Conservation (phyloP, 306 rosid species). For the Acacia acuminata region DNA sequence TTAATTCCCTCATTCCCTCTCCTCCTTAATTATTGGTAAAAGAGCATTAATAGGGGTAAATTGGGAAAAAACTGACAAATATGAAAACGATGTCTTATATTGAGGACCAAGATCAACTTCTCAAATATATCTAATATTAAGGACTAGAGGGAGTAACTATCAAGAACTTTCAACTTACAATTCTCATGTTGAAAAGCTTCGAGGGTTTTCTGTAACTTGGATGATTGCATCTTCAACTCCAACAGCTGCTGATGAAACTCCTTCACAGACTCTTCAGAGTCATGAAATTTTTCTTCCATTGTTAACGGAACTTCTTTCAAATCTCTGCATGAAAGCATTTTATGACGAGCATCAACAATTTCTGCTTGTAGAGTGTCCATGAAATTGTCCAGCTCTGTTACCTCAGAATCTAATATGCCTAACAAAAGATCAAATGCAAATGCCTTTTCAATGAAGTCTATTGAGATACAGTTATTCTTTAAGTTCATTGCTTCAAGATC, state of each 20-base stretch:
- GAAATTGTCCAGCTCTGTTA: conserved; percentile 79
- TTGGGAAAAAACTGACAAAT: no score
- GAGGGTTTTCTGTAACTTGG: conserved; percentile 71
- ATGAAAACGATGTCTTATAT: no score
- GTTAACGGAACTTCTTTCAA: conserved; percentile 50
- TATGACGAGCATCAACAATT: conserved; percentile 62
- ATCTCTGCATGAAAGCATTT: conserved; percentile 74
- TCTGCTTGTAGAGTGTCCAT: conserved; percentile 71
- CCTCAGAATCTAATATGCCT: conserved; percentile 80
- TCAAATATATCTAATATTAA: no score
- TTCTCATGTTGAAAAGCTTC: conserved; percentile 54
- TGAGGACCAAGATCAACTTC: no score
- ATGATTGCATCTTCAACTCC: conserved; percentile 72
- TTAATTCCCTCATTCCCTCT: no score
- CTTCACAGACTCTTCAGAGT: conserved; percentile 69
- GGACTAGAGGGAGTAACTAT: background rate
- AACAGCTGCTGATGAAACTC: conserved; percentile 69
- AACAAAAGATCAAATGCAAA: conserved; percentile 73
- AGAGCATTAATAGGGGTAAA: no score
- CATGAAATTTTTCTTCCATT: conserved; percentile 70
- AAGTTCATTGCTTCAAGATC: conserved; percentile 67
- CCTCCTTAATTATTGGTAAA: no score
- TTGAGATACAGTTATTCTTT: conserved; percentile 40
- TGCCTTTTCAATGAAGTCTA: conserved; percentile 57
- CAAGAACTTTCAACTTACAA: conserved; percentile 44